Evolutionary conservation across 176 grass and related monocot species (phyloP).

Genomic region (Chloris gayana): DNA sequence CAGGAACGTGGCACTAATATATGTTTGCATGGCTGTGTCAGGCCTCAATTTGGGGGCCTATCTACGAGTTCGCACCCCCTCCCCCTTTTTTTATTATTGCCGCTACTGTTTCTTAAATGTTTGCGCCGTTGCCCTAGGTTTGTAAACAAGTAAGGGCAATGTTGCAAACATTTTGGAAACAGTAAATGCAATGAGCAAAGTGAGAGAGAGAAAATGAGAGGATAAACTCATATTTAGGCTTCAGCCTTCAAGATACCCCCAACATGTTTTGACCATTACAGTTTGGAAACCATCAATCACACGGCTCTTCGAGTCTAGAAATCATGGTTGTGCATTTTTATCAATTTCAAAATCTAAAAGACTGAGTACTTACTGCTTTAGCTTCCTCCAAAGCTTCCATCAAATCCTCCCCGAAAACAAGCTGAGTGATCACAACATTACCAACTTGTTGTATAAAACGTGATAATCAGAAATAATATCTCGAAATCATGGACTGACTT

Average conservation of each 20-base stretch:
- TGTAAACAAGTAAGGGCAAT: too few species aligned
- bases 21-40: background rate
- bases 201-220: background rate
- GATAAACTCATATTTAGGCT: too few species aligned
- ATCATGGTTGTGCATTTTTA: background rate
- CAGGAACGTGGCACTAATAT: conserved; percentile 26
- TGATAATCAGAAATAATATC: conserved; percentile 22
- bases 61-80: too few species aligned
- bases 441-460: conserved; percentile 30
- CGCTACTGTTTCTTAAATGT: background rate
- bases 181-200: too few species aligned
- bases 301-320: background rate
- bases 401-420: conserved; percentile 85
- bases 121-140: background rate
- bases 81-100: too few species aligned
- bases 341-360: conserved; percentile 24
- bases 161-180: too few species aligned
- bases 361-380: conserved; percentile 68
- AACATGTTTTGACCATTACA: background rate
- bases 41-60: background rate
- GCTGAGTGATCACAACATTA: conserved; percentile 62
- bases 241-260: too few species aligned
- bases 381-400: conserved; percentile 99
- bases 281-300: background rate
- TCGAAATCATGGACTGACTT: conserved; percentile 26